Base-by-base conservation (phyloP, 768 basidiomycete genomes). In the Mycena floridula region DNA sequence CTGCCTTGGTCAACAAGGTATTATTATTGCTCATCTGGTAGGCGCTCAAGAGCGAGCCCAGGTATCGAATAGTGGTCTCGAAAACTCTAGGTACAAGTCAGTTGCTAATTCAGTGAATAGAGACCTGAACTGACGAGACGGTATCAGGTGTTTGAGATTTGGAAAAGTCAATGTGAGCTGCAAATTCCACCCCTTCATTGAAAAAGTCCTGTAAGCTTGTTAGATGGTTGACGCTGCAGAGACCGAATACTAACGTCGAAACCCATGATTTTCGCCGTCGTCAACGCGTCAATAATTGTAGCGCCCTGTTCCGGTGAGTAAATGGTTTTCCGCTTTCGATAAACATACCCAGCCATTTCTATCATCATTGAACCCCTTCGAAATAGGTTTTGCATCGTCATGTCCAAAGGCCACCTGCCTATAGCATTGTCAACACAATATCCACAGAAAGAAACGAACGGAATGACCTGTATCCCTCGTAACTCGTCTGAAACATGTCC, bases 21-120 rank as follows among this genome's bases (percentile, higher is more conserved):
- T n/a, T n/a, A n/a, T n/a, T n/a, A n/a, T n/a, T n/a, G n/a, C n/a
- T 75, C 27, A 79, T 67, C 48, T 79, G 73, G 50, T 72, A 79
- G 6, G 74, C 67, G 43, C 64, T 69, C 25, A 79, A 52, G 15
- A 75, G 54, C 3, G 72, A 71, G 2, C 64, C 77, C 15, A 79
- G 57, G 35, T 70, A 74, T 39, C 76, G 77, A 49, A 79, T 79
- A 4, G 71, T 76, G 3, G 74, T 73, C 55, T 79, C 77, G 52
- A 79, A 78, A 12, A 77, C 50, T 48, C 68, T 70, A 44, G 3
- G 8, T 23, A 26, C 24, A 3, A 1, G 21, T 26, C 39, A 16
- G 21, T 39, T 24, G 4, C 39, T 16, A 50, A 38, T 8, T 18
- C 1, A 37, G 13, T 23, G 16, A 5, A 23, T 42, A 39, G 7